These are phyloP conservation scores for Hypoxylon sp. DNA, from an alignment of 2,329 filamentous ascomycete genomes.

Conservation along the genomic window DNA sequence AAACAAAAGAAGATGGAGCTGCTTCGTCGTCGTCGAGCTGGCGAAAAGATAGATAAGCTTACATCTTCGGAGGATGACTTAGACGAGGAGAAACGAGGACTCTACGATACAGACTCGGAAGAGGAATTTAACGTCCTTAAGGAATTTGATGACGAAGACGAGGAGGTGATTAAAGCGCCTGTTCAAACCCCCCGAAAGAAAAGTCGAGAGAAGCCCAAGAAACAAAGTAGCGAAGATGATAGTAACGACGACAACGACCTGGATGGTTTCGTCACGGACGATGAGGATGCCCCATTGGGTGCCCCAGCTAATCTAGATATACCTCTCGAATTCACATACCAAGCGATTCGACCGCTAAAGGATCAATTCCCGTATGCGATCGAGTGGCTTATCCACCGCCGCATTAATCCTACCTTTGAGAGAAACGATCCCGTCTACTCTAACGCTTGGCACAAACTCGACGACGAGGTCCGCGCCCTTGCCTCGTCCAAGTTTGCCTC, in stretches of 20 bases:
- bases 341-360: conserved; percentile 74
- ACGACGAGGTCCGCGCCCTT: conserved; percentile 76
- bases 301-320: conserved; percentile 66
- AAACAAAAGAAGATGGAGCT: conserved; percentile 58
- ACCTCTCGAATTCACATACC: conserved; percentile 75
- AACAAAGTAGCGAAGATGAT: conserved; percentile 36
- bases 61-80: conserved; percentile 58
- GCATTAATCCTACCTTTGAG: conserved; percentile 77
- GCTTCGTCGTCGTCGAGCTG: conserved; percentile 54
- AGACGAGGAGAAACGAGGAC: conserved; percentile 60
- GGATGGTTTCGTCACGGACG: conserved; percentile 74
- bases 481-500: conserved; percentile 79
- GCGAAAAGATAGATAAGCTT: conserved; percentile 54
- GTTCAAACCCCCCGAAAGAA: conserved; percentile 28
- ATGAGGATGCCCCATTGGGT: conserved; percentile 68
- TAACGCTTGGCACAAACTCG: conserved; percentile 76
- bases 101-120: conserved; percentile 52
- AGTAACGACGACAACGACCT: conserved; percentile 51
- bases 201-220: conserved; percentile 10
- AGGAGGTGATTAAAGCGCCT: conserved; percentile 34
- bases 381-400: conserved; percentile 85
- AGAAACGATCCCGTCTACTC: conserved; percentile 71
- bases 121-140: conserved; percentile 48
- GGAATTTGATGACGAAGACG: conserved; percentile 52
- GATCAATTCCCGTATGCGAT: conserved; percentile 80